Evolutionary conservation across 2,329 filamentous ascomycete genomes (phyloP), one percentile per base, ranked within the genome.

Genomic region (Botrytis hyacinthi): DNA sequence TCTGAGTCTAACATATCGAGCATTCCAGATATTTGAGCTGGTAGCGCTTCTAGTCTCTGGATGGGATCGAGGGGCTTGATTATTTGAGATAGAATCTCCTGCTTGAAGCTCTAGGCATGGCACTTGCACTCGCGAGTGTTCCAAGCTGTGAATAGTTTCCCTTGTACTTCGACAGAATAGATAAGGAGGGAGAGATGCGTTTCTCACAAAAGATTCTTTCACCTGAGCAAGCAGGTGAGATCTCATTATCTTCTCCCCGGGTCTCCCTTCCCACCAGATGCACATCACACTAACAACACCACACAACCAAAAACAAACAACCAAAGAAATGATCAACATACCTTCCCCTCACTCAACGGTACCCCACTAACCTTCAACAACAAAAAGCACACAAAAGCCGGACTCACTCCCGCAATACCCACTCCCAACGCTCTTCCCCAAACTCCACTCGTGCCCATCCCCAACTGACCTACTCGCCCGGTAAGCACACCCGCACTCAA

Each of bases 331-430:
- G 48, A 35, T 35, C 16, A 29, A 73, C 71, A 73, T 70, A 73
- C 71, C 71, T 92, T 92, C 60, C 84, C 84, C 84, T 92, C 90
- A 76, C 89, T 92, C 81, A 92, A 77, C 7, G 90, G 89, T 40
- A 92, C 85, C 10, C 90, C 90, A 73, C 86, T 86, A 54, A 92
- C 85, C 83, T 90, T 90, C 57, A 90, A 82, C 73, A 93, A 80
- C 78, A 93, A 80, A 72, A 92, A 89, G 0, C 85, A 85, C 51
- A 89, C 87, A 80, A 93, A 92, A 0, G 87, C 87, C 16, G 91
- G 91, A 81, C 89, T 91, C 35, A 87, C 83, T 79, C 81, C 20
- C 77, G 76, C 51, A 80, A 76, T n/a, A 79, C 82, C 84, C 73
- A 85, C 72, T 0, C 85, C 86, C n/a, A 85, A 76, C 37, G 83